Evolutionary conservation across 768 basidiomycete genomes (phyloP).

Genomic region (Suillus tomentosus): DNA sequence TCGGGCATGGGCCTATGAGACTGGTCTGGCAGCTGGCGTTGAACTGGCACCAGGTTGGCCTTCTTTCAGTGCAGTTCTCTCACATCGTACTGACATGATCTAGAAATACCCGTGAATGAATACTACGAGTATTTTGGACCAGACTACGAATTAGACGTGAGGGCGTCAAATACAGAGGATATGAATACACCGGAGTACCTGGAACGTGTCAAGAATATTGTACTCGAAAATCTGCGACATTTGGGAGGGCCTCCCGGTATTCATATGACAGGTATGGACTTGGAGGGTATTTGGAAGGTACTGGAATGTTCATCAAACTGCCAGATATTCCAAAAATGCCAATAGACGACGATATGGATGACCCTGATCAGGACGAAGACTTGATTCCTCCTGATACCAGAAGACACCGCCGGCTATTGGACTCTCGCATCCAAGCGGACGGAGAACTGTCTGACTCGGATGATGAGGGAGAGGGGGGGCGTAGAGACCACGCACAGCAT

Average conservation of each 20-base stretch:
- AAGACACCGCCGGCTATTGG: slow-evolving; percentile 74
- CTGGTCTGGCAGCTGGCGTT: slow-evolving; percentile 95
- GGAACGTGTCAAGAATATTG: slow-evolving; percentile 88
- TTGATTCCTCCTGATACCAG: slow-evolving; percentile 75
- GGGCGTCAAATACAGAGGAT: slow-evolving; percentile 92
- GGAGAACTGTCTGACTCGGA: slow-evolving; percentile 96
- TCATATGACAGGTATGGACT: slow-evolving; percentile 76
- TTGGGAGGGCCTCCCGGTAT: slow-evolving; percentile 89
- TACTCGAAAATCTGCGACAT: slow-evolving; percentile 87
- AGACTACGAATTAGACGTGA: slow-evolving; percentile 94
- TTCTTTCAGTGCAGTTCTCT: not conserved
- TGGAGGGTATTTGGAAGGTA: not conserved
- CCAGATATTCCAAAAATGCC: slow-evolving; percentile 83
- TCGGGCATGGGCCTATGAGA: slow-evolving; percentile 97
- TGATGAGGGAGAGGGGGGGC: slow-evolving; percentile 91
- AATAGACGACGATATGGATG: slow-evolving; percentile 83
- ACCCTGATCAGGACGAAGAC: slow-evolving; percentile 82
- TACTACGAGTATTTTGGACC: slow-evolving; percentile 99
- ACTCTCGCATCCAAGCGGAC: slow-evolving; percentile 79
- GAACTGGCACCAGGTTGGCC: slow-evolving; percentile 79
- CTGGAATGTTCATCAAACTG: not conserved
- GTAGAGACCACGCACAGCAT: slow-evolving; percentile 67
- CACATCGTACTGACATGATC: slow-evolving; percentile 13
- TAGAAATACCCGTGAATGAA: slow-evolving; percentile 97
- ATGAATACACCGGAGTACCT: slow-evolving; percentile 92